These are phyloP conservation scores for Trichoderma hamatum DNA, from an alignment of 2,329 filamentous ascomycete genomes.

Conservation along the genomic window DNA sequence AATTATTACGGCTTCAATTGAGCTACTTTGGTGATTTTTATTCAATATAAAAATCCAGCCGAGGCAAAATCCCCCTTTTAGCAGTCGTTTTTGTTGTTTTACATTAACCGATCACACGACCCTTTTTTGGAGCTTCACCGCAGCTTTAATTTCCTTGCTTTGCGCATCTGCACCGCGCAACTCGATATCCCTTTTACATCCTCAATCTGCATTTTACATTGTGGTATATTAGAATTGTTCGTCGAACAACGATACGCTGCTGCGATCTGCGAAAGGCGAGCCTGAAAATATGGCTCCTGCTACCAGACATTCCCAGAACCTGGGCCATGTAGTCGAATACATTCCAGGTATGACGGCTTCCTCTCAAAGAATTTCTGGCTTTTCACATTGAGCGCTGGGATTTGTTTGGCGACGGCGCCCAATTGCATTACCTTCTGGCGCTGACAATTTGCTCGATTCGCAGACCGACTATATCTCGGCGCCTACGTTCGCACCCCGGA, in stretches of 20 bases:
- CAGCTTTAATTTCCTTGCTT: conserved; percentile 5
- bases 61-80: conserved; percentile 8
- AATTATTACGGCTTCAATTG: conserved; percentile 1
- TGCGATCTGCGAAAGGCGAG: conserved; percentile 1
- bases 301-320: conserved; percentile 56
- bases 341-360: conserved; percentile 71
- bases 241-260: not conserved
- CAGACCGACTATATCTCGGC: conserved; percentile 93
- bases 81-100: conserved; percentile 17
- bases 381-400: not conserved
- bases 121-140: conserved; percentile 23
- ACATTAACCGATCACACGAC: conserved; percentile 21
- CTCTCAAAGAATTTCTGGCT: not conserved
- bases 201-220: conserved; percentile 4
- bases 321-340: conserved; percentile 93
- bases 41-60: not conserved
- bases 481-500: conserved; percentile 85
- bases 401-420: not conserved
- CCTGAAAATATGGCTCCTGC: conserved; percentile 53
- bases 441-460: conserved; percentile 22
- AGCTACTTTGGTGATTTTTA: not conserved
- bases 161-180: not conserved
- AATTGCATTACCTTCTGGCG: conserved; percentile 27
- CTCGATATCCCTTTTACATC: not conserved
- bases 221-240: not conserved